Conservation (phyloP, 352 stramenopile genomes). For the Globisporangium paroecandrum region DNA sequence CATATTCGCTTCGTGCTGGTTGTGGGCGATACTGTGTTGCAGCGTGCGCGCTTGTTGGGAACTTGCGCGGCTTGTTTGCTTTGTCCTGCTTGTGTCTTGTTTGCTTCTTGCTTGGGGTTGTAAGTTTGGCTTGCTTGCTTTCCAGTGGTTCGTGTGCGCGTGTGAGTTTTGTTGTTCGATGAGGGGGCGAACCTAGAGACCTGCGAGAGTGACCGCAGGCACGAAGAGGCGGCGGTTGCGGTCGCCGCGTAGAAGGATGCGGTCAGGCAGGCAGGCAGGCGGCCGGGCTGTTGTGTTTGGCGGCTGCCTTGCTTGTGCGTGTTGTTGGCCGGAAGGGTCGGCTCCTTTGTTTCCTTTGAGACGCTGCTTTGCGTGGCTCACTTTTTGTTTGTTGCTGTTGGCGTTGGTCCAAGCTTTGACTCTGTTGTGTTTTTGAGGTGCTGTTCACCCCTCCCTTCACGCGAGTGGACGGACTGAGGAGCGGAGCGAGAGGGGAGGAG, state of each 20-base stretch:
- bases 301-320: neutral
- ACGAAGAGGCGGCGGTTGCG: constrained; percentile 1
- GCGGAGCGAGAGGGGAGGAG: constrained; percentile 7
- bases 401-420: neutral
- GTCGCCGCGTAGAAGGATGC: neutral
- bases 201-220: neutral
- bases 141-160: neutral
- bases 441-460: neutral
- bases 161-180: constrained; percentile 14
- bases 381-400: neutral
- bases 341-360: neutral
- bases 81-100: neutral
- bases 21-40: neutral
- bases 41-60: neutral
- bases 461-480: constrained; percentile 1
- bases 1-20: neutral
- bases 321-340: neutral
- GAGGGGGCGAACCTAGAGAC: neutral
- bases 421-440: neutral
- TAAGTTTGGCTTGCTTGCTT: neutral
- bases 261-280: neutral
- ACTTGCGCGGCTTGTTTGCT: neutral
- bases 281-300: neutral
- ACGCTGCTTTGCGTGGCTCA: neutral
- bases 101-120: neutral